These are phyloP conservation scores for Salix udensis DNA, from an alignment of 345 rosid genomes.

Conservation along the genomic window DNA sequence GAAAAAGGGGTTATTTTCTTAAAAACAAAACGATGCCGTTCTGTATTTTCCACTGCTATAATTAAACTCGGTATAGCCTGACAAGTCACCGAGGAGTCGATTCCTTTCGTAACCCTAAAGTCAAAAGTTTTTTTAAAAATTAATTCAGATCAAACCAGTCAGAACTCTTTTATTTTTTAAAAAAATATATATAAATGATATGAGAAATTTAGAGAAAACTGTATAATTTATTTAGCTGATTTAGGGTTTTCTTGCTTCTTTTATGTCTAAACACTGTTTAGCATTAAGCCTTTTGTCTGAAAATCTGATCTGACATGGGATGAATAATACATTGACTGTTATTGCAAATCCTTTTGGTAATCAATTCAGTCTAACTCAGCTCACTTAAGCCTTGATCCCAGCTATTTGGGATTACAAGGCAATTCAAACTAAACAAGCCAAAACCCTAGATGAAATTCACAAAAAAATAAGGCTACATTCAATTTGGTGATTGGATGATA, in stretches of 20 bases:
- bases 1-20: neutral
- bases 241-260: too few relatives aligned
- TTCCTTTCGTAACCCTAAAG: too few relatives aligned
- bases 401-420: neutral
- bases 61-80: too few relatives aligned
- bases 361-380: neutral
- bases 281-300: neutral
- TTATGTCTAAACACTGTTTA: too few relatives aligned
- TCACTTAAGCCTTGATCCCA: neutral
- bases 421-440: conserved; percentile 12
- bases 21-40: neutral
- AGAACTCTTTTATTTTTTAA: too few relatives aligned
- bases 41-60: too few relatives aligned
- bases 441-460: neutral
- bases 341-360: neutral
- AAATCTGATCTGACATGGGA: neutral
- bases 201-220: too few relatives aligned
- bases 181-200: too few relatives aligned
- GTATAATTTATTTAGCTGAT: too few relatives aligned
- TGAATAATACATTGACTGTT: neutral
- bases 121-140: too few relatives aligned
- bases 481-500: conserved; percentile 4
- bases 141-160: too few relatives aligned
- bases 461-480: neutral
- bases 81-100: too few relatives aligned